These are phyloP conservation scores for Dactylorhiza incarnata DNA, from an alignment of 106 monocot species.

Conservation along the genomic window DNA sequence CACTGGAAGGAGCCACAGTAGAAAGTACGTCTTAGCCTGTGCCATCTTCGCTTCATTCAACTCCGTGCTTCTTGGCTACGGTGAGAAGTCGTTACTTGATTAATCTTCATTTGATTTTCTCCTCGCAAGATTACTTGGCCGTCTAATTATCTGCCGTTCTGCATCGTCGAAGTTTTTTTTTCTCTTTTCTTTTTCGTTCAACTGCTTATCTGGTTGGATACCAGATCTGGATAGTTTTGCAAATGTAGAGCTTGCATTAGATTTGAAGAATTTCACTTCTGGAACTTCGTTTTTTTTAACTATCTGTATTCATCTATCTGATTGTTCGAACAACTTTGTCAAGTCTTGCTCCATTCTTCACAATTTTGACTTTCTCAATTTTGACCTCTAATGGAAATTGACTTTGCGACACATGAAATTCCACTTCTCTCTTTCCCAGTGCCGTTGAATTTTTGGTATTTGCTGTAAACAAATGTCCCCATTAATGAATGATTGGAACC, in stretches of 20 bases:
- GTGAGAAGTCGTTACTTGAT: conserved; percentile 21
- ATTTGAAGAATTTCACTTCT: not conserved
- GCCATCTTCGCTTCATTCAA: conserved; percentile 96
- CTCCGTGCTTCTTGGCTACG: conserved; percentile 93
- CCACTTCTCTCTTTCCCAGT: not conserved
- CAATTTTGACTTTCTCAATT: not conserved
- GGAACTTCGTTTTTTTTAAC: not conserved
- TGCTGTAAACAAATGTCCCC: not conserved
- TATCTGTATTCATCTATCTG: not conserved
- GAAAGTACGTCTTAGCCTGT: conserved; percentile 78
- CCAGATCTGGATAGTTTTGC: not conserved
- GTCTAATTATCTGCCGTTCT: not conserved
- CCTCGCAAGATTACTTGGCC: not conserved
- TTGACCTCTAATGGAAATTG: not conserved
- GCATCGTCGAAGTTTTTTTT: not conserved
- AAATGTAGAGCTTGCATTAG: not conserved
- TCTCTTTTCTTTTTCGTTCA: too few relatives aligned
- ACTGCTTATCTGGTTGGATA: not conserved
- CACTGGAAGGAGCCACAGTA: conserved; percentile 15
- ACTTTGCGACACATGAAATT: not conserved
- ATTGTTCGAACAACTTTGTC: not conserved
- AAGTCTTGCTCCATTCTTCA: not conserved
- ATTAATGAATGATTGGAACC: not conserved
- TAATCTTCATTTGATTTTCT: not conserved
- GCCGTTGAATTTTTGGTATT: not conserved